Evolutionary conservation across 2,329 filamentous ascomycete species (phyloP), one percentile per base, ranked within the genome.

Genomic region (Rhynchosporium secalis): DNA sequence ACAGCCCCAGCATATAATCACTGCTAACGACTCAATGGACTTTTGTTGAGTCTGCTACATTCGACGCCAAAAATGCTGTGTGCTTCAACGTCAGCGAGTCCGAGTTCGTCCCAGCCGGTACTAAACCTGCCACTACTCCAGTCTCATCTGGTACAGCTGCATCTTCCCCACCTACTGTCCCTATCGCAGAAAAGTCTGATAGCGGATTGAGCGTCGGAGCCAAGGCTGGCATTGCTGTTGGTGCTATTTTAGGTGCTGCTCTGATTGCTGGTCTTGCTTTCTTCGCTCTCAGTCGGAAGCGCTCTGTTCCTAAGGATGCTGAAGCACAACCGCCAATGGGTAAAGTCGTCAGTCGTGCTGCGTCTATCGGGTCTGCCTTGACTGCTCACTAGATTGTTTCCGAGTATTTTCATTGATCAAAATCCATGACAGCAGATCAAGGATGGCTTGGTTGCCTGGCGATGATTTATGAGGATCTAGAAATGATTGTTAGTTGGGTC

Each of bases 21-120:
- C 13, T 20, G 28, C 58, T 54, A 13, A 54, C 38, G 15, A 26
- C 1, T 15, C 4, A 6, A n/a, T 20, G 71, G 69, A 76, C 72
- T 29, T 79, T 77, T 64, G 75, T 81, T 51, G 70, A 71, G 13
- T 65, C 74, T 3, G 62, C 72, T 6, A 65, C 73, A 56, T 66
- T 65, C 49, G 36, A 46, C 26, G 57, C 58, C 26, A 55, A 54
- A 15, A 40, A 45, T 33, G 56, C 62, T 15, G 43, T 60, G 8
- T 67, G 65, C 51, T 67, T 67, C 62, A 67, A 67, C 55, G 65
- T 65, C 4, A 63, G 63, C 41, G 56, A 60, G n/a, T 51, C 61
- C 13, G 62, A 66, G 15, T 68, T 68, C 54, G 54, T 52, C 10
- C 43, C 62, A 5, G 56, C 55, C n/a, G 47, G 45, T 29, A 51